Evolutionary conservation across 306 rosid genomes (phyloP).

Genomic region (Heteromeles arbutifolia): DNA sequence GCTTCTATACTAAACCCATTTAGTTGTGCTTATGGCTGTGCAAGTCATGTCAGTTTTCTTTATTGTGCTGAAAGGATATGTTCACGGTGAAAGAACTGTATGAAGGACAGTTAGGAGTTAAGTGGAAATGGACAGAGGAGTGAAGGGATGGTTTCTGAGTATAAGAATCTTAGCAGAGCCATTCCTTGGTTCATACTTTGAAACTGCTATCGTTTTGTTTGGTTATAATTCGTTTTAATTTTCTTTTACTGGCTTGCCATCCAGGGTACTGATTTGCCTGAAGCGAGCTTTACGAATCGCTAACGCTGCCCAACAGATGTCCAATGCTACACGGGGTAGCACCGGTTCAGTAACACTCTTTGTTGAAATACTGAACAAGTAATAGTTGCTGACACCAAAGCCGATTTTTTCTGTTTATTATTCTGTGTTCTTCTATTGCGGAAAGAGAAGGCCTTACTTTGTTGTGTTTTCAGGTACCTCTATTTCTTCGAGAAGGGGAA

Average conservation of each 20-base stretch:
- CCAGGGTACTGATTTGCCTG: constrained; percentile 82
- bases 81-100: neutral
- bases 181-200: neutral
- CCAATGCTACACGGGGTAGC: constrained; percentile 78
- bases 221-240: neutral
- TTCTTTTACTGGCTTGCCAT: constrained; percentile 7
- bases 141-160: neutral
- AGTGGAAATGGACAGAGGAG: neutral
- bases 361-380: constrained; percentile 93
- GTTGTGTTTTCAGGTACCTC: constrained; percentile 57
- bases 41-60: neutral
- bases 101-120: neutral
- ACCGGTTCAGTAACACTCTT: constrained; percentile 77
- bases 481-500: constrained; percentile 94
- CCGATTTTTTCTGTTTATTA: neutral
- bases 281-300: constrained; percentile 91
- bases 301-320: constrained; percentile 90
- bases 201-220: constrained; percentile 1
- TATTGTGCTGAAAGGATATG: neutral
- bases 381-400: constrained; percentile 18
- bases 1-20: neutral
- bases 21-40: neutral
- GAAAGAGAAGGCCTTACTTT: neutral
- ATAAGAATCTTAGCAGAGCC: neutral
- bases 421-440: constrained; percentile 1